Conservation (phyloP, 2,329 filamentous ascomycete species). For the Diaporthe australafricana region DNA sequence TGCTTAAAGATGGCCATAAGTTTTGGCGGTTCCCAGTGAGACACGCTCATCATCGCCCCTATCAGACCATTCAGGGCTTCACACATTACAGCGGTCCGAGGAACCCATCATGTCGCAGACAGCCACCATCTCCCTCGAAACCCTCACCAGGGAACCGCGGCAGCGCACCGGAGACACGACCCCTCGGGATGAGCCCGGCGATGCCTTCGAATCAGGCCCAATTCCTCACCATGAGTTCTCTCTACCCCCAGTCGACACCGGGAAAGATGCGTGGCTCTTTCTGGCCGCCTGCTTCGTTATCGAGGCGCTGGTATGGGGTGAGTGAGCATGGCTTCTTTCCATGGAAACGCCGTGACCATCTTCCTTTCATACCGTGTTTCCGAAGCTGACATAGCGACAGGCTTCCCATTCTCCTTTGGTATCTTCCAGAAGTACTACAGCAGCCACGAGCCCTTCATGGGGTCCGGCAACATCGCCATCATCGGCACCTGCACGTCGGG, state of each 20-base stretch:
- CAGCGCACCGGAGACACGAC: neutral
- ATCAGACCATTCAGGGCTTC: neutral
- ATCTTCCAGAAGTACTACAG: conserved; percentile 79
- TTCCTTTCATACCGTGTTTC: too few relatives aligned
- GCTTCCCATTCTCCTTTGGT: conserved; percentile 76
- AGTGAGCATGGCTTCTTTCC: neutral
- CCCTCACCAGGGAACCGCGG: neutral
- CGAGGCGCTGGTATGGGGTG: conserved; percentile 66
- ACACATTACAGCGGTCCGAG: neutral
- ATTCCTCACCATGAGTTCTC: conserved; percentile 33
- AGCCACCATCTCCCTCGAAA: neutral
- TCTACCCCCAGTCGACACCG: conserved; percentile 49
- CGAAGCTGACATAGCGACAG: conserved; percentile 49
- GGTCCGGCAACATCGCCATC: conserved; percentile 64
- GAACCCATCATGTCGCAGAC: neutral
- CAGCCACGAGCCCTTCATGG: conserved; percentile 67
- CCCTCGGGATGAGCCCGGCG: neutral
- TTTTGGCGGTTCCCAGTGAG: neutral
- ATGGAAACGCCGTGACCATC: neutral
- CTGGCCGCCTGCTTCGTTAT: conserved; percentile 61
- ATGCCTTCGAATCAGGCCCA: neutral
- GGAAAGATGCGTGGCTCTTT: conserved; percentile 55
- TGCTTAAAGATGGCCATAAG: neutral
- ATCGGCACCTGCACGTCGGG: conserved; percentile 53
- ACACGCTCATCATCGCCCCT: neutral